A percentile compares a stretch with the other conserved stretches of the same genome.
phyloP scores from a whole-genome alignment of 2,329 filamentous ascomycete species.

The Aspergillus neotritici region DNA sequence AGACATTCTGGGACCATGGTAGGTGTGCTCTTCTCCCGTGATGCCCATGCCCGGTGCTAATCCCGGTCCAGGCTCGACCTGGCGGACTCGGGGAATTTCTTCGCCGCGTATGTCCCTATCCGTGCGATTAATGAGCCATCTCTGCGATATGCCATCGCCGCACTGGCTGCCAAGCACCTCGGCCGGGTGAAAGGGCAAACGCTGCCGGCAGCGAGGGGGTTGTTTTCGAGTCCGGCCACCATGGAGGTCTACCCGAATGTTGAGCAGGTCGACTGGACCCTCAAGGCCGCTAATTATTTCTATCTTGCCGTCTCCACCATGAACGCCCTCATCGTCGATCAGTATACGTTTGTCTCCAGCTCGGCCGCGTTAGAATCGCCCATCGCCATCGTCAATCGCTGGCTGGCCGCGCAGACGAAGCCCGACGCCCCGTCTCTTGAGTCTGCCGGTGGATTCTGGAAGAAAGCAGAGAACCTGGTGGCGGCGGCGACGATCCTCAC shows the following conservation, averaged over 20 bases:
- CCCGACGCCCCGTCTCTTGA: background rate
- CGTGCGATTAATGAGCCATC: constrained; percentile 31
- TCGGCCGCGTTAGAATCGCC: constrained; percentile 27
- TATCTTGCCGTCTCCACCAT: constrained; percentile 52
- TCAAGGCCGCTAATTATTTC: constrained; percentile 57
- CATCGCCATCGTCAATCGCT: constrained; percentile 24
- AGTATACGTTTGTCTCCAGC: constrained; percentile 25
- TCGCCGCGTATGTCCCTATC: constrained; percentile 33
- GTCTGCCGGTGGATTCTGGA: constrained; percentile 23
- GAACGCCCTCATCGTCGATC: constrained; percentile 32
- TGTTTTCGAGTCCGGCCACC: constrained; percentile 39
- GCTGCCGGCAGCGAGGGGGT: constrained; percentile 14
- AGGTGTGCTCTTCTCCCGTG: constrained; percentile 2
- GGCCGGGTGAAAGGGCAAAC: constrained; percentile 28
- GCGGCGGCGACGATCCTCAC: constrained; percentile 58
- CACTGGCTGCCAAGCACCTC: constrained; percentile 38
- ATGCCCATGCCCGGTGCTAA: constrained; percentile 9
- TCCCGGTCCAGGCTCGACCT: constrained; percentile 28
- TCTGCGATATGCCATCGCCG: constrained; percentile 34
- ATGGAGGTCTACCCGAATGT: constrained; percentile 49
- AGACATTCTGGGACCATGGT: constrained; percentile 34
- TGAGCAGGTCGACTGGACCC: constrained; percentile 51
- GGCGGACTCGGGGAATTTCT: constrained; percentile 38
- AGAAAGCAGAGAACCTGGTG: constrained; percentile 53
- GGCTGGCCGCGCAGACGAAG: constrained; percentile 18